Evolutionary conservation across 228 moss, liverwort and hornwort genomes (phyloP).

Genomic region (Sphagnum magellanicum): DNA sequence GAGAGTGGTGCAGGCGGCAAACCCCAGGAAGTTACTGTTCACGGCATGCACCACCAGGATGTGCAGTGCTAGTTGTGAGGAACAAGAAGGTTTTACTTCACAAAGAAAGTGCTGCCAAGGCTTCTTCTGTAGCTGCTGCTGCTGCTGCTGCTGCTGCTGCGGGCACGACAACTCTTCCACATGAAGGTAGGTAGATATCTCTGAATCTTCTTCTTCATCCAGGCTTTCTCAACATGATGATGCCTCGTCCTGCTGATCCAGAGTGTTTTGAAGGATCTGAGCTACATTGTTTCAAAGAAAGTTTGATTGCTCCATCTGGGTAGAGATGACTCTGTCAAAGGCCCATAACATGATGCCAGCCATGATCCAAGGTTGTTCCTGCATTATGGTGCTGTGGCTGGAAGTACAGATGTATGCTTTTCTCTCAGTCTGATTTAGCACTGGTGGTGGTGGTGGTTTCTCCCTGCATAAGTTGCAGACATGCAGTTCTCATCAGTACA

Average conservation of each 20-base stretch:
- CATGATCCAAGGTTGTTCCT: too few relatives aligned
- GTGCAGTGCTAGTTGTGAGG: constrained; percentile 35
- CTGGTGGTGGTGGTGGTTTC: too few relatives aligned
- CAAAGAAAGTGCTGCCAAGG: constrained; percentile 22
- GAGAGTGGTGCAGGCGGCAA: constrained; percentile 22
- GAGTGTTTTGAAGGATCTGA: not conserved
- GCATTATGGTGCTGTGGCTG: too few relatives aligned
- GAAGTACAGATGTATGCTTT: too few relatives aligned
- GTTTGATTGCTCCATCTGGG: not conserved
- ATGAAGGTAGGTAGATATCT: not conserved
- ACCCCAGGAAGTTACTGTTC: constrained; percentile 31
- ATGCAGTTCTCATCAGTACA: not conserved
- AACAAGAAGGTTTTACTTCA: constrained; percentile 33
- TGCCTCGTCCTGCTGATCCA: constrained; percentile 13
- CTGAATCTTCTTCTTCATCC: not conserved
- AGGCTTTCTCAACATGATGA: not conserved
- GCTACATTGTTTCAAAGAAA: not conserved
- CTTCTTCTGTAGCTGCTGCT: not conserved
- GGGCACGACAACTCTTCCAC: not conserved
- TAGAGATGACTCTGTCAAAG: not conserved
- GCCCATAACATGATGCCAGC: too few relatives aligned
- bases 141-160: not conserved
- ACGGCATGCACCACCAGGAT: constrained; percentile 25
- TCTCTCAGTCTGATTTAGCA: too few relatives aligned
- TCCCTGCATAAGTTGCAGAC: too few relatives aligned